phyloP scores from a whole-genome alignment of 306 rosid species.

The Acacia confusa region DNA sequence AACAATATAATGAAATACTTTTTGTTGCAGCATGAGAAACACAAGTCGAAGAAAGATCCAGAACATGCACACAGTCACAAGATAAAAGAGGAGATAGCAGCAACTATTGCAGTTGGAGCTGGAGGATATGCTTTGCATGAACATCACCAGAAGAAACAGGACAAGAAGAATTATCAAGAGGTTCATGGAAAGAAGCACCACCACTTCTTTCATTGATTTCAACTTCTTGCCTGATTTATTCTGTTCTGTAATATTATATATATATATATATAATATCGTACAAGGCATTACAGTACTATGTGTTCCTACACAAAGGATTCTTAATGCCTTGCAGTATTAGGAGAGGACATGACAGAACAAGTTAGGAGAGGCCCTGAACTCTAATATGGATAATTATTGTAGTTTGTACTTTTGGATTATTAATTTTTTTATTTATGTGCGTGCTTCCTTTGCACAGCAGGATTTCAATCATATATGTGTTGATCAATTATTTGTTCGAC shows the following conservation, averaged over 20 bases:
- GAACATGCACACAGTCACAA: conserved; percentile 70
- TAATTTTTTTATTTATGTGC: background rate
- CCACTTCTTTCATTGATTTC: conserved; percentile 43
- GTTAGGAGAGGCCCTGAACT: background rate
- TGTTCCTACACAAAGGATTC: background rate
- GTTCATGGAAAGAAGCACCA: conserved; percentile 64
- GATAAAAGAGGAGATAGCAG: conserved; percentile 75
- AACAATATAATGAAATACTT: background rate
- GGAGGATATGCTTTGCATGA: conserved; percentile 81
- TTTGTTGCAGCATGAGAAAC: conserved; percentile 62
- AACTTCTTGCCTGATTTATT: background rate
- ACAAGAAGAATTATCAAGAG: conserved; percentile 55
- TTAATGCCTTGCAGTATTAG: background rate
- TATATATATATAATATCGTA: too few relatives aligned
- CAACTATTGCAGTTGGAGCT: conserved; percentile 55
- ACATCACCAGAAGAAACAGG: conserved; percentile 63
- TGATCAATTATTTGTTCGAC: background rate
- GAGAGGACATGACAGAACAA: background rate
- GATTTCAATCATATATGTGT: background rate
- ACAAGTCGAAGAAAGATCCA: conserved; percentile 57
- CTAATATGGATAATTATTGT: background rate
- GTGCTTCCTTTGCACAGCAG: background rate
- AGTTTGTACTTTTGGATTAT: background rate
- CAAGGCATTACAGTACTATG: background rate
- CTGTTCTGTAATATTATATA: background rate